Evolutionary conservation across 108 stramenopile genomes (phyloP).

Genomic region (Cyclotella distinguenda): DNA sequence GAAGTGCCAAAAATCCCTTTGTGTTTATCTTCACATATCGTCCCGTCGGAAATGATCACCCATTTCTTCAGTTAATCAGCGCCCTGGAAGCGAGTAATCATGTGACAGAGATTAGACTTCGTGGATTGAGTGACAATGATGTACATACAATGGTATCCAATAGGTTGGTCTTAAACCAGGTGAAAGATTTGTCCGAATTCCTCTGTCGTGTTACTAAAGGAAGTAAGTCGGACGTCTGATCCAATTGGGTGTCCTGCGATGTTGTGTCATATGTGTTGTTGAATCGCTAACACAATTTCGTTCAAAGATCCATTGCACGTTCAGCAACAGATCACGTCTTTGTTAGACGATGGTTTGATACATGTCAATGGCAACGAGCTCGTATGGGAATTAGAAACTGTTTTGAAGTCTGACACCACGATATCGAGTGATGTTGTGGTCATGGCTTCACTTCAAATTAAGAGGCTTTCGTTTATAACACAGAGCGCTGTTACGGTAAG

Average conservation of each 20-base stretch:
- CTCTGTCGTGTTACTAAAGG: conserved; percentile 6
- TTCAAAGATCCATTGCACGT: conserved; percentile 11
- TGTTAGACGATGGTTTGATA: background rate
- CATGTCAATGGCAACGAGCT: background rate
- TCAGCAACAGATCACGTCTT: conserved; percentile 7
- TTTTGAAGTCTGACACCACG: background rate
- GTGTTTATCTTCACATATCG: conserved; percentile 22
- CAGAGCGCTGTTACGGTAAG: conserved; percentile 8
- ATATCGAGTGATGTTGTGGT: background rate
- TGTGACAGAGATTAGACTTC: background rate
- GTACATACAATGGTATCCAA: background rate
- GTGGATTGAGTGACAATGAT: background rate
- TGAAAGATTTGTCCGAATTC: conserved; percentile 3
- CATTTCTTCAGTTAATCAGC: conserved; percentile 3
- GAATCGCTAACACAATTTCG: no score
- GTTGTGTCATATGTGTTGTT: no score
- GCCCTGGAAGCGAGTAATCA: background rate
- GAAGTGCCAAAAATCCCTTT: conserved; percentile 6
- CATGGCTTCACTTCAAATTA: conserved; percentile 1
- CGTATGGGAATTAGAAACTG: conserved; percentile 5
- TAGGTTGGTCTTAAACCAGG: no score
- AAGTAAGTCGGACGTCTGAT: conserved; percentile 2
- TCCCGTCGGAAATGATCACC: conserved; percentile 3
- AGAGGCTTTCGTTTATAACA: background rate
- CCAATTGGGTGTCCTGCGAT: no score